Base-by-base conservation (phyloP, 495 filamentous ascomycete species). In the Hypoxylon fragiforme region DNA sequence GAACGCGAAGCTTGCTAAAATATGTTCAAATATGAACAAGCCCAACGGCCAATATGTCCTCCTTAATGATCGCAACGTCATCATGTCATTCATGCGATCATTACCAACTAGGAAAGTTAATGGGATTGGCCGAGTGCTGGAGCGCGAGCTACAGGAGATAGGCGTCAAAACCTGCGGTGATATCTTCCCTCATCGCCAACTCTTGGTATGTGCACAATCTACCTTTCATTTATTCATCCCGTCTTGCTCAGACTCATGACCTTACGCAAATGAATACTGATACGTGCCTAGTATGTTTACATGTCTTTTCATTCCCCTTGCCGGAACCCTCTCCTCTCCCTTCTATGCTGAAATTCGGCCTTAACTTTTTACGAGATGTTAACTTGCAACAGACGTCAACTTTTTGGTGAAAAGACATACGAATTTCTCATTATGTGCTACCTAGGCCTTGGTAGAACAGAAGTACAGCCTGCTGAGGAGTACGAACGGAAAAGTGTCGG, bases 401-500 rank as follows among this genome's bases (percentile, higher is more conserved):
- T 98, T 0, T 97, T 97, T 60, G 92, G 92, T 3, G 88, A 96
- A 21, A 99, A 97, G 68, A 85, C 89, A 0, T 92, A 88, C 54
- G 82, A 88, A 32, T 97, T 97, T 53, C 75, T 99, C 3, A 80
- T 95, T 38, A 80, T 84, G 42, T 90, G 86, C 58, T 86, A 95
- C 62, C 82, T 97, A 0, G 94, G 95, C 7, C 73, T 97, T 0
- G 94, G 94, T 6, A 74, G 92, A n/a, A 97, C 95, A 0, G 84
- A 81, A 12, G 79, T 99, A 5, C 86, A 91, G 39, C 95, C 94
- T 0, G 87, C 87, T 0, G 92, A 95, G 53, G 90, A 89, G 38
- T 89, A 94, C 54, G 91, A 96, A 60, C 82, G 92, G 8, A 96
- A 97, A 67, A 95, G 89, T 57, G 87, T 99, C 3, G 92, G 94